A percentile compares a stretch with the other conserved stretches of the same genome.
Conservation (phyloP, 257 asterid species). For the Prunella vulgaris region DNA sequence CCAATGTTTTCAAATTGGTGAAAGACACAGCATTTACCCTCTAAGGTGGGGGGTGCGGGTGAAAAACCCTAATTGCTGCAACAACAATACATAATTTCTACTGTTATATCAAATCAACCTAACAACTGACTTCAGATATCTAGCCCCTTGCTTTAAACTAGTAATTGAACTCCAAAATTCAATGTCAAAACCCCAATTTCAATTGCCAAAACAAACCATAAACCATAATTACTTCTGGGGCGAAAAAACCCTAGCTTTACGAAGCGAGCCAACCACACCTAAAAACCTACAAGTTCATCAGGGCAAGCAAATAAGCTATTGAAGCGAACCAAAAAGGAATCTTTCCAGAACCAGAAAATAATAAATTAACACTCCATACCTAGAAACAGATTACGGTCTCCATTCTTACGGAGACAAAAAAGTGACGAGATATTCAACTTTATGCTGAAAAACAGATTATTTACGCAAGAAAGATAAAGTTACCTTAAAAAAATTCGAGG, state of each 20-base stretch:
- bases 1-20: conserved; percentile 9
- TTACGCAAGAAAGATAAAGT: conserved; percentile 8
- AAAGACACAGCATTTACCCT: too few species aligned
- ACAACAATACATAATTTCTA: conserved; percentile 13
- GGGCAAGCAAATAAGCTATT: conserved; percentile 22
- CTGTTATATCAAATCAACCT: conserved; percentile 20
- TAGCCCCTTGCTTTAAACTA: background rate
- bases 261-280: conserved; percentile 31
- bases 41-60: too few species aligned
- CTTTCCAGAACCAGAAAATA: background rate
- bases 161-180: background rate
- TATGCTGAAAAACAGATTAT: conserved; percentile 15
- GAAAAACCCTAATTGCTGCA: conserved; percentile 22
- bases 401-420: conserved; percentile 14
- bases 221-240: conserved; percentile 3
- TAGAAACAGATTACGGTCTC: conserved; percentile 19
- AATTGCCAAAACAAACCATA: conserved; percentile 15
- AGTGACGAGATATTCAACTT: conserved; percentile 18
- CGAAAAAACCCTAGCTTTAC: conserved; percentile 31
- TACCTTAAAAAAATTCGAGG: conserved; percentile 22
- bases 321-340: conserved; percentile 8
- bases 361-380: conserved; percentile 9
- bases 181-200: conserved; percentile 14
- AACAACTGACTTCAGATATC: background rate
- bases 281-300: conserved; percentile 20